Evolutionary conservation across 2,329 filamentous ascomycete species (phyloP).

Genomic region (Venturia effusa): DNA sequence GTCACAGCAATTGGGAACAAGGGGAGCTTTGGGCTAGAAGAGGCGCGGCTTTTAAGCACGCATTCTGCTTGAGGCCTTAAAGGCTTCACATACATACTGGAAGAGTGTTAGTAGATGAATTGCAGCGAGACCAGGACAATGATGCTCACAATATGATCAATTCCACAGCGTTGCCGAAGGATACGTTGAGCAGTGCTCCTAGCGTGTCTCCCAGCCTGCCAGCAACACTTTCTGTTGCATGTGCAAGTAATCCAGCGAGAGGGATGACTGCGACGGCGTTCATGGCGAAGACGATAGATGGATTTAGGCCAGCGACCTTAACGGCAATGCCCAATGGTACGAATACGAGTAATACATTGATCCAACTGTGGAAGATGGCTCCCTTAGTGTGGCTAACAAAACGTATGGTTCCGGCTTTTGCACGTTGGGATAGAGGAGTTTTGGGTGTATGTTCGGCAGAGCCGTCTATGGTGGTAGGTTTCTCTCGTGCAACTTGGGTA

Average conservation of each 20-base stretch:
- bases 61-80: conserved; percentile 8
- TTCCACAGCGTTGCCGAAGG: conserved; percentile 42
- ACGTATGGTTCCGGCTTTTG: conserved; percentile 38
- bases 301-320: conserved; percentile 32
- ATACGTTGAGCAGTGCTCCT: conserved; percentile 40
- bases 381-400: conserved; percentile 45
- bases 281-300: conserved; percentile 38
- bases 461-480: conserved; percentile 41
- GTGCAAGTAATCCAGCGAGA: conserved; percentile 36
- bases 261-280: conserved; percentile 42
- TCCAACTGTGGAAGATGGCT: conserved; percentile 60
- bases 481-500: conserved; percentile 39
- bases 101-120: conserved; percentile 22
- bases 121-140: not conserved
- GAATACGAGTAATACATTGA: conserved; percentile 68
- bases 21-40: conserved; percentile 11
- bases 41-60: conserved; percentile 8
- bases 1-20: conserved; percentile 1
- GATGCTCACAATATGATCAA: conserved; percentile 34
- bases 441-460: conserved; percentile 22
- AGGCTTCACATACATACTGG: conserved; percentile 24
- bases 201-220: conserved; percentile 36
- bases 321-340: conserved; percentile 67
- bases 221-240: conserved; percentile 40
- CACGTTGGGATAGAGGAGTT: conserved; percentile 37